Base-by-base conservation (phyloP, 192 early-diverging fungal genomes). In the Podila epicladia region DNA sequence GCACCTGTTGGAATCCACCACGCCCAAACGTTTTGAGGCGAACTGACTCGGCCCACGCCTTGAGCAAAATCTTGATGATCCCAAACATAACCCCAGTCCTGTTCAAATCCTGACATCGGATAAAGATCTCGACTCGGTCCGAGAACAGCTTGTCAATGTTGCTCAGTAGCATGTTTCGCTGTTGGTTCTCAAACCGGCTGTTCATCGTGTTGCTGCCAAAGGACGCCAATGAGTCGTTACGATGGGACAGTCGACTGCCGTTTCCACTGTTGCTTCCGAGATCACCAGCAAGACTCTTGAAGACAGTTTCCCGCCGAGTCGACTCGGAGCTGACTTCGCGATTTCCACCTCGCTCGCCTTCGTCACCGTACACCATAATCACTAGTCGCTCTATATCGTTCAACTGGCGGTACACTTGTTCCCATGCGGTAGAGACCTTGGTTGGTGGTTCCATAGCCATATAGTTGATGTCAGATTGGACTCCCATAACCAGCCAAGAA, bases 91-190 rank as follows among this genome's bases (percentile, higher is more conserved):
- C 82, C 7, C 84, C 89, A 2, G 62, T 50, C 53, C 84, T 55
- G 29, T 74, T 83, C 73, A 91, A 67, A 33, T 93, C 92, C 55
- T 79, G 76, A 53, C 76, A 79, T 3, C 76, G 76, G 13, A 92
- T 86, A 80, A 88, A 92, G 33, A 90, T 90, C 62, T 89, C 91
- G 15, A 92, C 83, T 4, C 87, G 83, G 26, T 93, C 93, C 19
- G 88, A 83, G 73, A 95, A 95, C 22, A 95, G 83, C 35, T 87
- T 88, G 67, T 90, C 90, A 71, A 95, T 93, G 61, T 90, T 86
- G 38, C 72, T 88, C 67, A 92, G 61, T 64, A 92, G 63, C 64
- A 90, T 49, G 26, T 82, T 84, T 13, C 82, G 75, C 57, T 84
- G 69, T 15, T 75, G 74, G 12, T 78, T 84, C 65, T 72, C 87